Evolutionary conservation across 2,329 filamentous ascomycete genomes (phyloP).

Genomic region (Epicoccum nigrum): DNA sequence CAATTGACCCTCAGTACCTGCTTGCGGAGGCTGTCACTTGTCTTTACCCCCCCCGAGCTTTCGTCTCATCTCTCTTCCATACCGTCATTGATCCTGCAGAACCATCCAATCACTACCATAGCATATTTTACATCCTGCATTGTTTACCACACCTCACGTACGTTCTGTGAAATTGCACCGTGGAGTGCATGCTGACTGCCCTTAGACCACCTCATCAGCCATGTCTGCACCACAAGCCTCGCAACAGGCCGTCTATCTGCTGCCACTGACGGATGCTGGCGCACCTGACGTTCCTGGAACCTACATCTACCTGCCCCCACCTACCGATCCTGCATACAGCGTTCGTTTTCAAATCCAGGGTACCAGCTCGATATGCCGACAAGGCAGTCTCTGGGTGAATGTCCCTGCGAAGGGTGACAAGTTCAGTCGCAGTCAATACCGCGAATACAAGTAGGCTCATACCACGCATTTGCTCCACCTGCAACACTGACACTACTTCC

Average conservation of each 20-base stretch:
- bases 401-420: slow-evolving; percentile 77
- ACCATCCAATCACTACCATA: slow-evolving; percentile 15
- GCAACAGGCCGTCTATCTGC: slow-evolving; percentile 70
- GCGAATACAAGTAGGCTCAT: slow-evolving; percentile 80
- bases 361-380: slow-evolving; percentile 90
- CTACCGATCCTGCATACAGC: slow-evolving; percentile 72
- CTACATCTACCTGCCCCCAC: slow-evolving; percentile 89
- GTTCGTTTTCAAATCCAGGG: slow-evolving; percentile 92
- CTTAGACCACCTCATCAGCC: slow-evolving; percentile 4
- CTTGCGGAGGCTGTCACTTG: slow-evolving; percentile 5
- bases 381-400: slow-evolving; percentile 97
- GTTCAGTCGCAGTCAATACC: slow-evolving; percentile 80
- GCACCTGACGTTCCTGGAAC: slow-evolving; percentile 86
- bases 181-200: not conserved
- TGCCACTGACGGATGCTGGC: slow-evolving; percentile 91
- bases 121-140: slow-evolving; percentile 16
- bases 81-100: slow-evolving; percentile 6
- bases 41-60: not conserved
- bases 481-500: slow-evolving; percentile 23
- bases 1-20: slow-evolving; percentile 24
- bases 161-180: no score
- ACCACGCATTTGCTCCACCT: not conserved
- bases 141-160: slow-evolving; percentile 19
- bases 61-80: slow-evolving; percentile 14
- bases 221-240: slow-evolving; percentile 34